These are phyloP conservation scores for Apophysomyces trapeziformis DNA, from an alignment of 371 early-diverging fungal genomes.

Conservation along the genomic window DNA sequence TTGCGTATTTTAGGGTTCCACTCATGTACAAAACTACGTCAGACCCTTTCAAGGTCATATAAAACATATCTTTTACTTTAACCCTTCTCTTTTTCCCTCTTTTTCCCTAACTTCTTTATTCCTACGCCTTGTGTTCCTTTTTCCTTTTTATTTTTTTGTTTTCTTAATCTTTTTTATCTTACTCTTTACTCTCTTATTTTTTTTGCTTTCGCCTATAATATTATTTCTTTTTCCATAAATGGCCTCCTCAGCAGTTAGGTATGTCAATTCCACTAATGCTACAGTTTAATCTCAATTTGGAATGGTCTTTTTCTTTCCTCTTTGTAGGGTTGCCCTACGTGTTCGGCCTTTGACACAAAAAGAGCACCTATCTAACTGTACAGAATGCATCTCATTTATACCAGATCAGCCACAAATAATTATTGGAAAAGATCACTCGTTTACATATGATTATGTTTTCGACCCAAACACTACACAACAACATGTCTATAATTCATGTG, in stretches of 20 bases:
- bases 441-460: conserved; percentile 89
- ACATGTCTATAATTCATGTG: conserved; percentile 69
- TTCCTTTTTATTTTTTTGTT: conserved; percentile 13
- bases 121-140: neutral
- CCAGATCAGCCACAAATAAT: conserved; percentile 66
- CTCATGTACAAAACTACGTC: conserved; percentile 8
- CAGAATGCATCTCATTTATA: conserved; percentile 70
- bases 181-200: neutral
- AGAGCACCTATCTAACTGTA: conserved; percentile 71
- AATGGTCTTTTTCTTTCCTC: neutral
- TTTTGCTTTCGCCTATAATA: neutral
- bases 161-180: conserved; percentile 12
- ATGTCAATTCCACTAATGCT: neutral
- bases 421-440: conserved; percentile 71
- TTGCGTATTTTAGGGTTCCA: conserved; percentile 1
- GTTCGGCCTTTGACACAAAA: conserved; percentile 80
- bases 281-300: neutral
- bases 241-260: conserved; percentile 44
- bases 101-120: conserved; percentile 6
- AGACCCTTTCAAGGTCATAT: neutral
- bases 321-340: conserved; percentile 72
- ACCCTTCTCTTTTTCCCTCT: conserved; percentile 6
- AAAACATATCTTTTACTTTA: conserved; percentile 8
- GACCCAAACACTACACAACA: conserved; percentile 71
- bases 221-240: conserved; percentile 6